Conservation (phyloP, 257 asterid species). For the Solanum okadae region DNA sequence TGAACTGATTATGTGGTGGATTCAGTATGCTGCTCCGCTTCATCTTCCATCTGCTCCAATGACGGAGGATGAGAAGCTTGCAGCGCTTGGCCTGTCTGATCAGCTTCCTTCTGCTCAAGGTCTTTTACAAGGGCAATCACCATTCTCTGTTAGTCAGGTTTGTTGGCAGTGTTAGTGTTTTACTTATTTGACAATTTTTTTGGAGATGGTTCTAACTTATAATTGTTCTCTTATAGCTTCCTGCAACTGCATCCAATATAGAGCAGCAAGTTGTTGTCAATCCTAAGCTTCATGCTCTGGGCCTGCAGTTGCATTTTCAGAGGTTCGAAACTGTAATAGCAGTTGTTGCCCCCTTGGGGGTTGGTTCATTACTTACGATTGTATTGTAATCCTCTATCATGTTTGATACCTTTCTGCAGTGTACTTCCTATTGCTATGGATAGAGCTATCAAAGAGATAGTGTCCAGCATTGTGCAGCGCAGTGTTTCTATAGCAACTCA, state of each 20-base stretch:
- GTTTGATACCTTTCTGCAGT: slow-evolving; percentile 35
- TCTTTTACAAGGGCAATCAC: slow-evolving; percentile 59
- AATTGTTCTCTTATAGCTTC: slow-evolving; percentile 41
- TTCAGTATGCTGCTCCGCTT: slow-evolving; percentile 60
- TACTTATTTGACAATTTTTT: not conserved
- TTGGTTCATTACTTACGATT: not conserved
- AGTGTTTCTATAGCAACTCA: slow-evolving; percentile 97
- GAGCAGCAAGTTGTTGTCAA: slow-evolving; percentile 89
- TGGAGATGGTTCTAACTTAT: not conserved
- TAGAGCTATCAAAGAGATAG: slow-evolving; percentile 90
- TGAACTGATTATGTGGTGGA: slow-evolving; percentile 12
- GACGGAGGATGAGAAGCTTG: slow-evolving; percentile 72
- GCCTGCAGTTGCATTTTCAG: slow-evolving; percentile 79
- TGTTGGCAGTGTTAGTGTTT: not conserved
- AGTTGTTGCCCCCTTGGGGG: not conserved
- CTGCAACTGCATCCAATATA: slow-evolving; percentile 63
- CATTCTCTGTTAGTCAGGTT: slow-evolving; percentile 75
- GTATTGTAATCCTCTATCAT: not conserved
- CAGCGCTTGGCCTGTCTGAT: slow-evolving; percentile 67
- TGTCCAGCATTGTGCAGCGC: slow-evolving; percentile 76
- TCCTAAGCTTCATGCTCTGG: slow-evolving; percentile 56
- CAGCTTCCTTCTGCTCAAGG: slow-evolving; percentile 70
- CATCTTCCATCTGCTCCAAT: slow-evolving; percentile 62
- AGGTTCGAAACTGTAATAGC: slow-evolving; percentile 40
- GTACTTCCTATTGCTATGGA: slow-evolving; percentile 91